phyloP scores from a whole-genome alignment of 1,139 yeast genomes.

The Pichia sp. region DNA sequence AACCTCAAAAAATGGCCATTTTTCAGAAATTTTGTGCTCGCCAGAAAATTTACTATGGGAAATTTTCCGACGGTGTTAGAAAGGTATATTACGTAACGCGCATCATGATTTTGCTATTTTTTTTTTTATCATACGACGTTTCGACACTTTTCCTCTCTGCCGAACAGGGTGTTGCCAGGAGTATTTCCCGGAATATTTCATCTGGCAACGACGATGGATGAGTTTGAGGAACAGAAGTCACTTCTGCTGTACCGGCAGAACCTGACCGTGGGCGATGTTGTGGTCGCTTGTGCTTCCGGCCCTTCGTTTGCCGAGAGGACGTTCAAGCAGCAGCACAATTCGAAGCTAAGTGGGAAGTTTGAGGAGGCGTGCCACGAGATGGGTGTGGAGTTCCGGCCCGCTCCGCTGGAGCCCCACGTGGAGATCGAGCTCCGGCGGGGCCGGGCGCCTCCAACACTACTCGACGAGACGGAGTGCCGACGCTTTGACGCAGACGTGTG shows the following conservation, averaged over 20 bases:
- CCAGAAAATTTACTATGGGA: no score
- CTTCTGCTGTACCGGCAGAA: constrained; percentile 4
- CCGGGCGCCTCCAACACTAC: not conserved
- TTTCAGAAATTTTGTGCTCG: no score
- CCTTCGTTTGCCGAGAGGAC: not conserved
- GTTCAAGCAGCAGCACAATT: constrained; percentile 7
- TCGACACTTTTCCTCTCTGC: no score
- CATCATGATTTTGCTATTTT: no score
- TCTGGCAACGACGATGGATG: not conserved
- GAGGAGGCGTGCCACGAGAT: not conserved
- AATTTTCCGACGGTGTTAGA: no score
- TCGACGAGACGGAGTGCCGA: not conserved
- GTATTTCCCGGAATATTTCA: no score
- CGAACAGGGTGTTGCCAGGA: not conserved
- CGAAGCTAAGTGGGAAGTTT: constrained; percentile 4
- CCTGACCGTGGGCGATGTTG: not conserved
- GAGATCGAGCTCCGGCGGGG: not conserved
- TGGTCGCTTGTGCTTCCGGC: not conserved
- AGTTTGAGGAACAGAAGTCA: constrained; percentile 1
- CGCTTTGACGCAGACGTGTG: constrained; percentile 38
- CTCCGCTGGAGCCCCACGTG: no score
- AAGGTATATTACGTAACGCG: no score
- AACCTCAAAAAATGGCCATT: no score
- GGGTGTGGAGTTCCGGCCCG: not conserved
- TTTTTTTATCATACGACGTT: no score